Percentiles rank a stretch among this genome's conserved stretches.
These are phyloP conservation scores for Crassisporium funariophilum DNA, from an alignment of 768 basidiomycete species.

Conservation along the genomic window DNA sequence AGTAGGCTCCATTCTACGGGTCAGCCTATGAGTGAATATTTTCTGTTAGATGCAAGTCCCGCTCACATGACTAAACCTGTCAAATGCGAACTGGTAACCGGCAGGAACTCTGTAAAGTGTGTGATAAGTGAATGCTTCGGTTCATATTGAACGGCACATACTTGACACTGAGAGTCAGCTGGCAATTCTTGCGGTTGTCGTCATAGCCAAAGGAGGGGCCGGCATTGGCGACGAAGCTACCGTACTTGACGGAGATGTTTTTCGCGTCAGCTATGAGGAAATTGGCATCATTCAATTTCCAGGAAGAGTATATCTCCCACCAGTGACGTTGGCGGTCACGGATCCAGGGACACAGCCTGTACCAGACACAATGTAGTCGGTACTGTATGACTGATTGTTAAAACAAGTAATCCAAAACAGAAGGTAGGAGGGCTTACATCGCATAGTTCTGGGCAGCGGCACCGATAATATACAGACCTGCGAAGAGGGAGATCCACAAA, in stretches of 20 bases:
- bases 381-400: neutral
- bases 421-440: slow-evolving; percentile 1
- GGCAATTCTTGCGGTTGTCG: slow-evolving; percentile 22
- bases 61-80: slow-evolving; percentile 18
- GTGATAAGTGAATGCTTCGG: neutral
- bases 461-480: slow-evolving; percentile 4
- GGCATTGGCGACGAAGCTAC: slow-evolving; percentile 17
- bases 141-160: slow-evolving; percentile 3
- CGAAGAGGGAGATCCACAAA: slow-evolving; percentile 3
- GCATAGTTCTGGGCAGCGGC: slow-evolving; percentile 6
- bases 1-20: slow-evolving; percentile 18
- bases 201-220: slow-evolving; percentile 13
- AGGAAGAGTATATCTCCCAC: too few relatives aligned
- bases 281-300: neutral
- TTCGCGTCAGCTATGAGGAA: slow-evolving; percentile 8
- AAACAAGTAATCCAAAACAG: too few relatives aligned
- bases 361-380: slow-evolving; percentile 10
- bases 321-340: neutral
- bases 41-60: neutral
- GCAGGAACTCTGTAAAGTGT: slow-evolving; percentile 14
- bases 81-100: slow-evolving; percentile 26
- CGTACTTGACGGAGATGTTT: slow-evolving; percentile 17
- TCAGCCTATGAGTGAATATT: neutral
- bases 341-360: slow-evolving; percentile 19
- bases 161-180: slow-evolving; percentile 22